Conservation (phyloP, 2,329 filamentous ascomycete species). For the Aspergillus novoparasiticus region DNA sequence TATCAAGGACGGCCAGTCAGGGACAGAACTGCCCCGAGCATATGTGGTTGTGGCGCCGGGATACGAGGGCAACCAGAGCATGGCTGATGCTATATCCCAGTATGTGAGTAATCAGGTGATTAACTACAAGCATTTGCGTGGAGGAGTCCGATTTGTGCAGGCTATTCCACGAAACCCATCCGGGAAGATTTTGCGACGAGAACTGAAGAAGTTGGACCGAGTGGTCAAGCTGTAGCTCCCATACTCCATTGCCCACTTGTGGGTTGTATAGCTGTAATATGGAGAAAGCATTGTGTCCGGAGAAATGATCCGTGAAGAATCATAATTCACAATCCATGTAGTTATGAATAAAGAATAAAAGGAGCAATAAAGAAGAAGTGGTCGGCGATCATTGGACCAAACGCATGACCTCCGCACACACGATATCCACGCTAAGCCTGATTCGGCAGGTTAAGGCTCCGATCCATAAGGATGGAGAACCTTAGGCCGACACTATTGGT, state of each 20-base stretch:
- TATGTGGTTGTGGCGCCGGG: no score
- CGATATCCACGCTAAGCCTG: neutral
- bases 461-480: neutral
- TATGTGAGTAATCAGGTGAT: no score
- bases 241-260: conserved; percentile 34
- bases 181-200: no score
- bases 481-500: neutral
- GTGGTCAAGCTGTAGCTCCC: conserved; percentile 56
- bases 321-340: neutral
- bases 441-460: neutral
- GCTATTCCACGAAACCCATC: no score
- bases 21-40: conserved; percentile 61
- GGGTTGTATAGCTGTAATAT: neutral
- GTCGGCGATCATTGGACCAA: no score
- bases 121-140: no score
- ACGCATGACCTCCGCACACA: neutral
- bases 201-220: conserved; percentile 25
- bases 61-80: no score
- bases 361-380: neutral
- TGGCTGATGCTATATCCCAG: no score
- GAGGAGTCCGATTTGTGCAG: no score
- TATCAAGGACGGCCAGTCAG: conserved; percentile 55
- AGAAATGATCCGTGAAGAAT: neutral
- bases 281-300: neutral
- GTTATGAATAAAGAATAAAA: neutral